Base-by-base conservation (phyloP, 495 filamentous ascomycete genomes). In the Poronia punctata region DNA sequence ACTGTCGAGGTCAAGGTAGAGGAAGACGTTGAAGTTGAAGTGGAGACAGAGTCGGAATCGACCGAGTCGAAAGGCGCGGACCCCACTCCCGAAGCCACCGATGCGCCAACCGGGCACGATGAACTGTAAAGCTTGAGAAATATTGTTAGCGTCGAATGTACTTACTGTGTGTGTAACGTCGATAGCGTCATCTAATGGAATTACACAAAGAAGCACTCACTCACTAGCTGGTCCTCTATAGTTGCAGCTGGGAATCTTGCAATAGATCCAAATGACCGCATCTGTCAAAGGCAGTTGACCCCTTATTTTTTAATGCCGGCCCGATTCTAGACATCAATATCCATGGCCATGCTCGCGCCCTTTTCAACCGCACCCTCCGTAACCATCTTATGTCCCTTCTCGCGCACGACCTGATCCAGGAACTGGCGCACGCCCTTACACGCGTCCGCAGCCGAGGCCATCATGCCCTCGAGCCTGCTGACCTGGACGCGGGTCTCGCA, bases 391-490 rank as follows among this genome's bases (percentile, higher is more conserved):
- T 61, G 66, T 17, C 85, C 85, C 56, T 79, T 79, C 46, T 64
- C 68, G 54, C 77, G 73, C 6, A 89, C 80, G 6, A 85, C 75
- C 24, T 62, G 59, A 56, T 90, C 85, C 49, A 90, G 49, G 22
- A 95, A 77, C 53, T 82, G 78, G 45, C 83, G 75, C 18, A 98
- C 74, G 62, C 88, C 83, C 60, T 76, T 83, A 62, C 93, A 97
- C 27, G 88, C 92, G 62, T 95, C 90, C 28, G 95, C 80, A 0
- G 83, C 93, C 8, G 92, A 87, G 0, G 83, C 86, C 50, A 96
- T 60, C 86, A 98, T 93, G 1, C 82, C 83, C 66, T 98, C 92
- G 23, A 96, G 54, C 50, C 85, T 75, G 25, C 74, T 76, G 34
- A 80, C 73, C 54, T 88, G 80, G 15, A 92, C 80, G 30, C 77